Evolutionary conservation across 176 grass and related monocot species (phyloP).

Genomic region (Avena eriantha): DNA sequence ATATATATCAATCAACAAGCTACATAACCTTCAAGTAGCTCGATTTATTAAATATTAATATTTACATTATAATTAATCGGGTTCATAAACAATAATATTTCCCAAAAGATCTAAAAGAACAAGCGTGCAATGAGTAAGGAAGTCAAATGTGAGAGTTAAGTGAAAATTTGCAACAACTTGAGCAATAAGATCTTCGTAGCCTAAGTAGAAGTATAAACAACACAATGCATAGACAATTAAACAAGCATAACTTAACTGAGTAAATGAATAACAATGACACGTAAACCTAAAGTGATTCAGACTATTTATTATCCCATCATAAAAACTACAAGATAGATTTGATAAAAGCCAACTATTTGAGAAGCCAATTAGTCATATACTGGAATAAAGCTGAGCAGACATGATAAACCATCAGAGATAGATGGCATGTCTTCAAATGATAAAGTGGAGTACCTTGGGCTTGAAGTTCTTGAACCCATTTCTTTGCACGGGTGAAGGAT

Average conservation of each 20-base stretch:
- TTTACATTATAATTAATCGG: constrained; percentile 6
- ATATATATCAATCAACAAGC: constrained; percentile 20
- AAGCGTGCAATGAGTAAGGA: constrained; percentile 12
- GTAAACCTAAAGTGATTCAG: background rate
- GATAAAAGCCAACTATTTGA: constrained; percentile 15
- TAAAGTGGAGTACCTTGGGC: constrained; percentile 72
- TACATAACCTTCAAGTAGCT: background rate
- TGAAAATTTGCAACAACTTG: background rate
- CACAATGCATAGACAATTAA: background rate
- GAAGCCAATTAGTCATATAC: background rate
- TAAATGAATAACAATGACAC: background rate
- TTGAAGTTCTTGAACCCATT: constrained; percentile 98
- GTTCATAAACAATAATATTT: constrained; percentile 30
- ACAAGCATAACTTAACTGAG: background rate
- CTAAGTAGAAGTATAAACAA: background rate
- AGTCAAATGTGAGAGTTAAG: background rate
- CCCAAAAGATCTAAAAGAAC: constrained; percentile 11
- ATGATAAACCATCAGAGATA: constrained; percentile 26
- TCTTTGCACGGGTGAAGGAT: constrained; percentile 88
- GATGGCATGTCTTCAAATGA: background rate
- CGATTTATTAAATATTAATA: constrained; percentile 3
- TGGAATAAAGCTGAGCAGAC: background rate
- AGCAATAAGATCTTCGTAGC: constrained; percentile 1
- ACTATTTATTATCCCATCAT: background rate
- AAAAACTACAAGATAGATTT: background rate